phyloP scores from a whole-genome alignment of 2,329 filamentous ascomycete genomes.

The Hirsutella minnesotensis region DNA sequence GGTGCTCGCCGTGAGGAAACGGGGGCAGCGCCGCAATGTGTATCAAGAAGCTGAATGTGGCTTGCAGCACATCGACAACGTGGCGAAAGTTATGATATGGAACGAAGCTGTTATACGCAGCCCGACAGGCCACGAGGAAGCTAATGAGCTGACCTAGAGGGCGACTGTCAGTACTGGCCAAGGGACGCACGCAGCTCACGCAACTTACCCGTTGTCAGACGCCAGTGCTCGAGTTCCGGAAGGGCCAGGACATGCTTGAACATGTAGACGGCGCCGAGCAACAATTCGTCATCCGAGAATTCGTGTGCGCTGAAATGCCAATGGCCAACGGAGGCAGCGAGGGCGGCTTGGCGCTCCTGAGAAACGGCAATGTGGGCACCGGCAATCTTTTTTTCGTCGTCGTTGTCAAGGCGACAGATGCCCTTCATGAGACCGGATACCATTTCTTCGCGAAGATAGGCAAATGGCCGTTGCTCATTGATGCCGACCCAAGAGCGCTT shows the following conservation, averaged over 20 bases:
- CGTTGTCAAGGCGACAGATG: slow-evolving; percentile 63
- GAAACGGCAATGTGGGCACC: slow-evolving; percentile 57
- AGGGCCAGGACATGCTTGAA: slow-evolving; percentile 76
- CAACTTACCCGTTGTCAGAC: slow-evolving; percentile 60
- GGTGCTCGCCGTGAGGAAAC: slow-evolving; percentile 36
- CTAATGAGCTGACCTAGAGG: slow-evolving; percentile 62
- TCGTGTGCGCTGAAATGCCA: slow-evolving; percentile 90
- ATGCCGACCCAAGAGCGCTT: slow-evolving; percentile 90
- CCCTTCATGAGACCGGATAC: slow-evolving; percentile 82
- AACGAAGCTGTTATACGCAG: slow-evolving; percentile 93
- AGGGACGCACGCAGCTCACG: background rate
- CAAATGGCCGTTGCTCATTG: slow-evolving; percentile 73
- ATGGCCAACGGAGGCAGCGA: slow-evolving; percentile 58
- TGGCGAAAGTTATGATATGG: slow-evolving; percentile 98
- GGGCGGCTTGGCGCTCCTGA: slow-evolving; percentile 48
- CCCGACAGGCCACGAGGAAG: slow-evolving; percentile 78
- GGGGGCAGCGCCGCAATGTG: slow-evolving; percentile 64
- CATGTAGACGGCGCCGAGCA: slow-evolving; percentile 78
- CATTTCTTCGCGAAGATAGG: slow-evolving; percentile 86
- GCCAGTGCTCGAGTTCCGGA: slow-evolving; percentile 71
- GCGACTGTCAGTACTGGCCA: slow-evolving; percentile 24
- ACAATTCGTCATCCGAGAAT: slow-evolving; percentile 80
- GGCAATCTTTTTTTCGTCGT: slow-evolving; percentile 49
- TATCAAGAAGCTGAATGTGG: slow-evolving; percentile 80
- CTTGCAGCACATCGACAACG: slow-evolving; percentile 90